phyloP scores from a whole-genome alignment of 78 protist species.

The Andalucia godoyi region DNA sequence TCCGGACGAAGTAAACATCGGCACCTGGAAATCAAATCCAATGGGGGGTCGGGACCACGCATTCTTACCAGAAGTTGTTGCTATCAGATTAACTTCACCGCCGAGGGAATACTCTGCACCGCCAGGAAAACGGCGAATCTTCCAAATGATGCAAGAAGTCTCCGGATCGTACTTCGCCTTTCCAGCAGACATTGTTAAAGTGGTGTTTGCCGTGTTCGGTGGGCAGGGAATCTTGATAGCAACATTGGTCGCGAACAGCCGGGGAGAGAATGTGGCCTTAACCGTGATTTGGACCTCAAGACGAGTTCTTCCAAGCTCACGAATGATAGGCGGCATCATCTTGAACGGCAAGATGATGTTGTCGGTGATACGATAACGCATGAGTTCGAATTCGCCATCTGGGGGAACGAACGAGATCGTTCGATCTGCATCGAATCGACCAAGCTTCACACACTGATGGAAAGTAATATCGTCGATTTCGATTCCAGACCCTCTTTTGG shows the following conservation, averaged over 20 bases:
- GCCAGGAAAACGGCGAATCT: conserved; percentile 20
- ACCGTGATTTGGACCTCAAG: conserved; percentile 42
- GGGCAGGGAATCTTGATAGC: conserved; percentile 78
- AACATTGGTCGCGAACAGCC: conserved; percentile 13
- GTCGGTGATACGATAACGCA: conserved; percentile 91
- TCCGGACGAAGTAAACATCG: conserved; percentile 93
- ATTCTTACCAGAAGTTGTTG: conserved; percentile 28
- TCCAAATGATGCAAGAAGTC: conserved; percentile 67
- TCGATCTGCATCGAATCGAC: conserved; percentile 77
- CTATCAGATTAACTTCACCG: conserved; percentile 74
- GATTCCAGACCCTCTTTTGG: background rate
- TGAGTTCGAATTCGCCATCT: conserved; percentile 96
- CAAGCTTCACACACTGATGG: conserved; percentile 95
- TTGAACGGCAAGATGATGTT: conserved; percentile 81
- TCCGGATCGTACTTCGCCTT: conserved; percentile 83
- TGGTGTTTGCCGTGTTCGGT: conserved; percentile 74
- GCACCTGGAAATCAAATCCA: conserved; percentile 84
- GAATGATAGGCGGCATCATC: conserved; percentile 66
- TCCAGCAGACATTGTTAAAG: conserved; percentile 53
- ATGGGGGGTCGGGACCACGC: conserved; percentile 91
- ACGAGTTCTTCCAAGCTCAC: conserved; percentile 76
- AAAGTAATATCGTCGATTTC: conserved; percentile 90
- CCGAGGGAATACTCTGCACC: conserved; percentile 13
- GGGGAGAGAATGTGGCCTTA: conserved; percentile 1
- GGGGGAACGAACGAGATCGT: conserved; percentile 94